Base-by-base conservation (phyloP, 176 grass and related monocot species). In the Chrysopogon serrulatus region DNA sequence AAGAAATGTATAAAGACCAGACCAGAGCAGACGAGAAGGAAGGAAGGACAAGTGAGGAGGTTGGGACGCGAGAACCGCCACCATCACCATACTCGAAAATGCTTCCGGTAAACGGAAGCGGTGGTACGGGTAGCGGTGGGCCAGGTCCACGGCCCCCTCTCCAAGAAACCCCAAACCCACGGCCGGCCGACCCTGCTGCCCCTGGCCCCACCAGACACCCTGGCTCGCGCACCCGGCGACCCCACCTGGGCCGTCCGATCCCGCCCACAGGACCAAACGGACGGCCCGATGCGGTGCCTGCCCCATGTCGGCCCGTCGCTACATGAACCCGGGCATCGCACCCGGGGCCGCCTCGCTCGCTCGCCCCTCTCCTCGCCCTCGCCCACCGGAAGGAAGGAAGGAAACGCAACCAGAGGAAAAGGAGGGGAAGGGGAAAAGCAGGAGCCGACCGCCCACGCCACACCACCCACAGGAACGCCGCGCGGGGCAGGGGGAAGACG, bases 371-470 rank as follows among this genome's bases (percentile, higher is more conserved):
- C 9, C 2, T 11, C 43, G 3, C 47, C 35, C 21, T 12, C 65
- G 69, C 78, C 80, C 87, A 79, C 87, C 44, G 87, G 47, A 88
- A 84, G 0, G 1, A n/a, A n/a, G n/a, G n/a, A n/a, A n/a, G n/a
- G n/a, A n/a, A n/a, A 18, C 47, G 17, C 14, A 48, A 45, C 43
- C 43, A 14, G 5, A 16, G 15, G 15, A 47, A 41, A 4, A 17
- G 18, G 24, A 24, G 65, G 4, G 7, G 36, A 11, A 12, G 53
- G 23, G 65, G 64, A n/a, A 73, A 34, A 64, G 37, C 68, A 18
- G 77, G 33, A 62, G 37, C 73, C 15, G n/a, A 60, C 54, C 5
- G 4, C 54, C 21, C 23, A 12, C n/a, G 11, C 10, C 41, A 43
- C 41, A 2, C 40, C 21, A 87, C 86, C 81, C 81, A 83, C 81